These are phyloP conservation scores for Boletus reticuloceps DNA, from an alignment of 768 basidiomycete genomes.

Conservation along the genomic window DNA sequence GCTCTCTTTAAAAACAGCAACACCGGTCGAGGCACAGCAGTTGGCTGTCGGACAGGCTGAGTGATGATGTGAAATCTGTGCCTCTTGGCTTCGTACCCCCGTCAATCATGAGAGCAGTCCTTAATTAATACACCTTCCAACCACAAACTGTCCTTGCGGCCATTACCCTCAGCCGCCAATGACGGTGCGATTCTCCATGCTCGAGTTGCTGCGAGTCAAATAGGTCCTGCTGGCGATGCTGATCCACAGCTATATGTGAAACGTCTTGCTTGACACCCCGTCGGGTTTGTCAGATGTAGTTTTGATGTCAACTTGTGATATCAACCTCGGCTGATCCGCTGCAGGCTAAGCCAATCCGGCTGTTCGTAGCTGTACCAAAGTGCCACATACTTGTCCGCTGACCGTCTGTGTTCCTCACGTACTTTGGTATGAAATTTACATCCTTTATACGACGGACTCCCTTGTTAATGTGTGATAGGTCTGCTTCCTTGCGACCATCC, in stretches of 20 bases:
- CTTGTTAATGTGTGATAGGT: slow-evolving; percentile 11
- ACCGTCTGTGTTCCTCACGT: slow-evolving; percentile 13
- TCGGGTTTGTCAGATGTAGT: neutral
- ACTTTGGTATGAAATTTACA: slow-evolving; percentile 21
- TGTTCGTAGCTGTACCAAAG: slow-evolving; percentile 5
- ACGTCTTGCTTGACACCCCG: slow-evolving; percentile 5
- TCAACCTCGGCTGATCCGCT: slow-evolving; percentile 30
- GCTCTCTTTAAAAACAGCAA: slow-evolving; percentile 72
- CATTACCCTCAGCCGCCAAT: slow-evolving; percentile 12
- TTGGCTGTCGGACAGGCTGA: slow-evolving; percentile 16
- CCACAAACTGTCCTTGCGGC: slow-evolving; percentile 21
- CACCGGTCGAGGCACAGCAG: slow-evolving; percentile 47
- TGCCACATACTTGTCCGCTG: slow-evolving; percentile 7
- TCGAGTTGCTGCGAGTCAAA: slow-evolving; percentile 6
- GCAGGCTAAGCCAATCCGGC: slow-evolving; percentile 21
- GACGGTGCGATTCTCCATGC: slow-evolving; percentile 21
- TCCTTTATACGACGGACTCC: slow-evolving; percentile 11
- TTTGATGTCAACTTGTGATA: slow-evolving; percentile 8
- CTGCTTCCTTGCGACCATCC: slow-evolving; percentile 10
- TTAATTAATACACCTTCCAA: slow-evolving; percentile 28
- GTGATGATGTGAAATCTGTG: slow-evolving; percentile 25
- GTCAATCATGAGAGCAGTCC: slow-evolving; percentile 30
- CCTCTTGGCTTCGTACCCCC: slow-evolving; percentile 8
- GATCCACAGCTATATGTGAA: slow-evolving; percentile 15
- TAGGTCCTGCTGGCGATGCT: slow-evolving; percentile 13